phyloP scores from a whole-genome alignment of 495 filamentous ascomycete genomes.

The Penicillium macrosclerotiorum region DNA sequence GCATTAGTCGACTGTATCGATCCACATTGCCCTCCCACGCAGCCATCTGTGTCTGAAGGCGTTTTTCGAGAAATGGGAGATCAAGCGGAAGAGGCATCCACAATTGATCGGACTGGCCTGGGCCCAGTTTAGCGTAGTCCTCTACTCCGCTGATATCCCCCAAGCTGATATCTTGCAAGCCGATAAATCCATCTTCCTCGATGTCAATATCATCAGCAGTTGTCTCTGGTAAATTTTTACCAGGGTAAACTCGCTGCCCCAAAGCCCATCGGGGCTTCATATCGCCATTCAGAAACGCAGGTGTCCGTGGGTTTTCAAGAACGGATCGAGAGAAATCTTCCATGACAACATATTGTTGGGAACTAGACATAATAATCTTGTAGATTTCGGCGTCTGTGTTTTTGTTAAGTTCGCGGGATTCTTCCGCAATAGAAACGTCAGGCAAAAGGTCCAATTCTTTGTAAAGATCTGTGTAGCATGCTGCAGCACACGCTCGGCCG shows the following conservation, averaged over 20 bases:
- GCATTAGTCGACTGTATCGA: conserved; percentile 23
- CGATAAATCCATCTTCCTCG: conserved; percentile 21
- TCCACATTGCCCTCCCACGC: conserved; percentile 28
- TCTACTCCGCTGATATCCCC: no score
- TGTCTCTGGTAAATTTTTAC: conserved; percentile 14
- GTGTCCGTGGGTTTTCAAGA: conserved; percentile 12
- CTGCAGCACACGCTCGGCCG: conserved; percentile 27
- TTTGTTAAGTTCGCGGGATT: no score
- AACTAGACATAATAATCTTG: conserved; percentile 24
- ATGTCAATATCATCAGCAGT: no score
- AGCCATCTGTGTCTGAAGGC: conserved; percentile 22
- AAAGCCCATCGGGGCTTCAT: conserved; percentile 23
- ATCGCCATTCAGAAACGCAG: conserved; percentile 30
- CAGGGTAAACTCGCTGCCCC: conserved; percentile 7
- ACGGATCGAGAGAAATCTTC: conserved; percentile 28
- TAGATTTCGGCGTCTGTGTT: conserved; percentile 24
- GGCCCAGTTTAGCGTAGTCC: no score
- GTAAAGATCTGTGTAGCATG: conserved; percentile 26
- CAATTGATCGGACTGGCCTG: conserved; percentile 11
- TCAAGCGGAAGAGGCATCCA: conserved; percentile 24
- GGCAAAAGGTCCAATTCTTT: conserved; percentile 28
- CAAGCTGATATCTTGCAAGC: no score
- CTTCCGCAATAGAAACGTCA: conserved; percentile 26
- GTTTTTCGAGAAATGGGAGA: conserved; percentile 26
- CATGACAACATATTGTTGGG: conserved; percentile 20